A percentile compares a stretch with the other conserved stretches of the same genome.
Conservation (phyloP, 2,329 filamentous ascomycete genomes). For the Penicillium sp. region DNA sequence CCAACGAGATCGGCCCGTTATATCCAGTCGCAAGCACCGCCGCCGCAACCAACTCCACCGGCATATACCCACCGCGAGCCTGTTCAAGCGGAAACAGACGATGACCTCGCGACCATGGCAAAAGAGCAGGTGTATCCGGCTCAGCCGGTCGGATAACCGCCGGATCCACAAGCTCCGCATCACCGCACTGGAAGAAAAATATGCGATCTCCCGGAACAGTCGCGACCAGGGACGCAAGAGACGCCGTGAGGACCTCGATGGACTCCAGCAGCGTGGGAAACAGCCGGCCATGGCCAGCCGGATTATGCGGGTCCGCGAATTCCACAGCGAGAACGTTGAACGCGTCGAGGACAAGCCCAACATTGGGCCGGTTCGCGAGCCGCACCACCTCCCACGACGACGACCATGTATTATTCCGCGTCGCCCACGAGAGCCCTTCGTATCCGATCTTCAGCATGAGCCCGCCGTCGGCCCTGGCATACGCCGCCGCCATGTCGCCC, state of each 20-base stretch:
- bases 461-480: constrained; percentile 33
- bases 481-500: constrained; percentile 38
- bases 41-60: constrained; percentile 36
- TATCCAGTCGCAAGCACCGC: constrained; percentile 40
- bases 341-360: constrained; percentile 39
- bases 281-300: constrained; percentile 35
- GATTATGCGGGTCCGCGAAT: constrained; percentile 38
- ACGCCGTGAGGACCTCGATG: constrained; percentile 29
- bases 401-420: constrained; percentile 41
- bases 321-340: constrained; percentile 41
- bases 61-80: constrained; percentile 37
- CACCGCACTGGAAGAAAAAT: constrained; percentile 40
- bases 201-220: constrained; percentile 38
- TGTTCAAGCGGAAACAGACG: constrained; percentile 36
- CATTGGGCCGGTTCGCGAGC: constrained; percentile 37
- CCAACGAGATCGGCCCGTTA: constrained; percentile 36
- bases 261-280: constrained; percentile 34
- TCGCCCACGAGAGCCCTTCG: constrained; percentile 40
- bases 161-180: constrained; percentile 36
- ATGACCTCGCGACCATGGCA: constrained; percentile 40
- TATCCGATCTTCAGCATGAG: constrained; percentile 38
- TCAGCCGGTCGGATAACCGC: constrained; percentile 29
- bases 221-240: constrained; percentile 29
- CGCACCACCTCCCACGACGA: constrained; percentile 40
- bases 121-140: constrained; percentile 28